Percentiles rank a stretch among this genome's conserved stretches.
Evolutionary conservation across 1,284 basidiomycete genomes (phyloP).

Genomic region (Lignosus rhinocerotis): DNA sequence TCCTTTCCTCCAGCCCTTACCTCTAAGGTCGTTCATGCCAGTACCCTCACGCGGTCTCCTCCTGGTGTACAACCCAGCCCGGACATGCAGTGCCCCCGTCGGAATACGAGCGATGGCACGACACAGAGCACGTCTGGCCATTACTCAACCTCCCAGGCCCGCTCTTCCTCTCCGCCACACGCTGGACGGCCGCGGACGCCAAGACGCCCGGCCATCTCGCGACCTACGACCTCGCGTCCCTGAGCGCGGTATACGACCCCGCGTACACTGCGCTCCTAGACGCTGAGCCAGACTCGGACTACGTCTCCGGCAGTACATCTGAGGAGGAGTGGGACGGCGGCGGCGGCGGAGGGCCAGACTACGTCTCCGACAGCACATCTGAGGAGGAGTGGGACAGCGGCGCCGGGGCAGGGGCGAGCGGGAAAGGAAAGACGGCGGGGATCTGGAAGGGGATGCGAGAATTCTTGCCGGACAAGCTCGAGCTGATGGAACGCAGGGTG

Average conservation of each 20-base stretch:
- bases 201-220: constrained; percentile 50
- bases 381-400: too few relatives aligned
- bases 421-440: constrained; percentile 30
- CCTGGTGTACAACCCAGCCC: constrained; percentile 33
- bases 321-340: neutral
- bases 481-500: constrained; percentile 51
- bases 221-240: constrained; percentile 55
- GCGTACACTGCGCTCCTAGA: constrained; percentile 48
- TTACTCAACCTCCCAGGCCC: constrained; percentile 45
- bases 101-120: constrained; percentile 53
- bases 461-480: constrained; percentile 45
- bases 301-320: neutral
- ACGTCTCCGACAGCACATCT: neutral
- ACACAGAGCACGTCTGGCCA: constrained; percentile 64
- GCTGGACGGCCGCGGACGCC: constrained; percentile 46
- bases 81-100: constrained; percentile 28
- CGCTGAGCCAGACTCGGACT: neutral
- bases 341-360: neutral
- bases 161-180: constrained; percentile 53
- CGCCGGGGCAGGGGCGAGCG: neutral
- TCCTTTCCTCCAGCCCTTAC: neutral
- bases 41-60: constrained; percentile 23
- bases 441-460: constrained; percentile 55
- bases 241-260: constrained; percentile 43
- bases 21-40: neutral